Conservation (phyloP, 2,329 filamentous ascomycete genomes). For the Coniochaeta sp. region DNA sequence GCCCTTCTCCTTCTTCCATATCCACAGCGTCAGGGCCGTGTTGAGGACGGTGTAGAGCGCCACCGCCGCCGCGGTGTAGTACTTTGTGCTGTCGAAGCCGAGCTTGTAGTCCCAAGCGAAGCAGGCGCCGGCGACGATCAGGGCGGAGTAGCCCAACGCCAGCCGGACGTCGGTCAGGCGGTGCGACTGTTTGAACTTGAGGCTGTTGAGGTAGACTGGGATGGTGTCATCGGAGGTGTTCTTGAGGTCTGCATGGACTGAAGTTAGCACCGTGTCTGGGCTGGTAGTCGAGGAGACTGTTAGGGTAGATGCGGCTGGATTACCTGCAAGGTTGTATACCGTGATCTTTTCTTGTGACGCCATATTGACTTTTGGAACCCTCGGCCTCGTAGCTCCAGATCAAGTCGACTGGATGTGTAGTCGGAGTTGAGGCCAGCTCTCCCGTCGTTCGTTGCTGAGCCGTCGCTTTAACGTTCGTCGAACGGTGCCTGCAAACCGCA, state of each 20-base stretch:
- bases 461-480: background rate
- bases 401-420: background rate
- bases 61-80: constrained; percentile 74
- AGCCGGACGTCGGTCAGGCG: constrained; percentile 76
- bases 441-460: background rate
- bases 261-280: background rate
- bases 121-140: constrained; percentile 70
- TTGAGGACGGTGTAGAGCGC: constrained; percentile 74
- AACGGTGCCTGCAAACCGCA: background rate
- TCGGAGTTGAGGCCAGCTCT: constrained; percentile 2
- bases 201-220: constrained; percentile 82
- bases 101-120: constrained; percentile 90
- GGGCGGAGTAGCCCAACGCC: constrained; percentile 73
- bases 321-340: constrained; percentile 62
- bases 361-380: constrained; percentile 22
- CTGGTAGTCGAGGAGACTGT: background rate
- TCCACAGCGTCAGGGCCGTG: constrained; percentile 72
- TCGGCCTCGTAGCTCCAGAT: background rate
- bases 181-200: constrained; percentile 80
- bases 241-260: constrained; percentile 66
- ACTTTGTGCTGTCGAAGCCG: constrained; percentile 81
- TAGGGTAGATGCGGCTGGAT: background rate
- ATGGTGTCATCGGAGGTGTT: constrained; percentile 95
- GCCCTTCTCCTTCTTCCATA: constrained; percentile 74
- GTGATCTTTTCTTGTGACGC: constrained; percentile 50